Base-by-base conservation (phyloP, 768 basidiomycete species). In the Rubroboletus pulcherrimus region DNA sequence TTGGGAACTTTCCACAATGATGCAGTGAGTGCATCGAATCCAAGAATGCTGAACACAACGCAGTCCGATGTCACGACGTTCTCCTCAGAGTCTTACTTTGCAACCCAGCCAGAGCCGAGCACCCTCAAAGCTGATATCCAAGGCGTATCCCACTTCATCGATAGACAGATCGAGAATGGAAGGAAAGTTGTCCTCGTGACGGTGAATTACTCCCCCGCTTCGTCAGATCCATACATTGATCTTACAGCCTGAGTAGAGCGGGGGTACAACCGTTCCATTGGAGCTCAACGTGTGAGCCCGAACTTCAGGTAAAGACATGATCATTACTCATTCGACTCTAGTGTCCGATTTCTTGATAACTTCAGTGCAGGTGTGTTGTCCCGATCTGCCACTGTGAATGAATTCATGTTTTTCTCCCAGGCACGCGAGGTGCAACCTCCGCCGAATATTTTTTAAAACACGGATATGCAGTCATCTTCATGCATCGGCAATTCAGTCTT, bases 301-400 rank as follows among this genome's bases (percentile, higher is more conserved):
- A 37, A 53, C 47, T 41, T 34, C 43, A 47, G 39, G 47, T 49
- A 10, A 47, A 54, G 45, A 31, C 54, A 38, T 42, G 53, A 50
- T 46, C 54, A 3, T 62, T 55, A 59, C 64, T 69, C 33, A 68
- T 47, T 41, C 39, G 49, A 31, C 30, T 62, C 66, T 49, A 99
- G 96, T 63, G 97, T 99, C 45, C 91, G 97, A 49, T 99, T 98
- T 71, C 79, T 99, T 30, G 96, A 98, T 71, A 98, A 99, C 77
- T 98, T 98, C 74, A 97, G 94, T 73, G 96, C 97, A 56, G 93
- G 93, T 90, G 45, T 57, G 86, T 67, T 34, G 3, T 17, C 19
- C 26, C 17, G 15, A 26, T 42, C 26, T 17, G 21, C 37, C 34
- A 1, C 34, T 10, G 31, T 47, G 39, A 7, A 39, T 24, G 4